These are phyloP conservation scores for Fusarium dlaminii DNA, from an alignment of 2,329 filamentous ascomycete genomes.

Conservation along the genomic window DNA sequence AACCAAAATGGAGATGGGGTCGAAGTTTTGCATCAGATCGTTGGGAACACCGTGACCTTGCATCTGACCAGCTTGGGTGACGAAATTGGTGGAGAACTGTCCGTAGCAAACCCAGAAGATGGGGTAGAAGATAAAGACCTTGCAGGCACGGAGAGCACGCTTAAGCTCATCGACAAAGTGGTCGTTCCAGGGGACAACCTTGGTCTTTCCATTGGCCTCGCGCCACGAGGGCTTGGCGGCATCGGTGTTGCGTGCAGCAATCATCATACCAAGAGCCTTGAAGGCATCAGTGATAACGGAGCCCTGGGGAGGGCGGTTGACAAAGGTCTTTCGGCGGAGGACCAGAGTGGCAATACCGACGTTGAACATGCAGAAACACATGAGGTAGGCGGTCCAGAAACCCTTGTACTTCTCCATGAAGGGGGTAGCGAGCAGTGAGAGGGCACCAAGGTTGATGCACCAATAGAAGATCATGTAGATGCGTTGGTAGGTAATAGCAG, in stretches of 20 bases:
- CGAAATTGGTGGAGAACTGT: slow-evolving; percentile 74
- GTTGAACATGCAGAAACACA: slow-evolving; percentile 69
- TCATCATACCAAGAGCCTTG: slow-evolving; percentile 55
- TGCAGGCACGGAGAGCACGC: slow-evolving; percentile 72
- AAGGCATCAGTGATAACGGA: slow-evolving; percentile 74
- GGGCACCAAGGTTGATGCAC: slow-evolving; percentile 77
- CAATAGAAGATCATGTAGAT: slow-evolving; percentile 81
- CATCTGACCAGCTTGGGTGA: slow-evolving; percentile 68
- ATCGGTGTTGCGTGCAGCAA: slow-evolving; percentile 57
- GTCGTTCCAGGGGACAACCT: slow-evolving; percentile 69
- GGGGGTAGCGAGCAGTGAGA: slow-evolving; percentile 73
- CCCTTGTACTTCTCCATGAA: slow-evolving; percentile 74
- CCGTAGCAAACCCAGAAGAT: slow-evolving; percentile 75
- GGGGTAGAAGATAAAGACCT: slow-evolving; percentile 74
- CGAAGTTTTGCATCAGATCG: slow-evolving; percentile 74
- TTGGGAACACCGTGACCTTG: slow-evolving; percentile 73
- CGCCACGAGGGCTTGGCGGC: slow-evolving; percentile 75
- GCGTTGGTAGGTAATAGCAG: slow-evolving; percentile 71
- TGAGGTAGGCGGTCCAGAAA: slow-evolving; percentile 72
- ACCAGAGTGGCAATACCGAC: slow-evolving; percentile 65
- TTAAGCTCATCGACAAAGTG: slow-evolving; percentile 78
- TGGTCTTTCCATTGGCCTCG: slow-evolving; percentile 57
- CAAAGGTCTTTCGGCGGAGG: slow-evolving; percentile 55
- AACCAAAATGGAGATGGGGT: slow-evolving; percentile 72
- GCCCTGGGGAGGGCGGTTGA: slow-evolving; percentile 66